Conservation (phyloP, 495 filamentous ascomycete species). For the Neurospora intermedia region DNA sequence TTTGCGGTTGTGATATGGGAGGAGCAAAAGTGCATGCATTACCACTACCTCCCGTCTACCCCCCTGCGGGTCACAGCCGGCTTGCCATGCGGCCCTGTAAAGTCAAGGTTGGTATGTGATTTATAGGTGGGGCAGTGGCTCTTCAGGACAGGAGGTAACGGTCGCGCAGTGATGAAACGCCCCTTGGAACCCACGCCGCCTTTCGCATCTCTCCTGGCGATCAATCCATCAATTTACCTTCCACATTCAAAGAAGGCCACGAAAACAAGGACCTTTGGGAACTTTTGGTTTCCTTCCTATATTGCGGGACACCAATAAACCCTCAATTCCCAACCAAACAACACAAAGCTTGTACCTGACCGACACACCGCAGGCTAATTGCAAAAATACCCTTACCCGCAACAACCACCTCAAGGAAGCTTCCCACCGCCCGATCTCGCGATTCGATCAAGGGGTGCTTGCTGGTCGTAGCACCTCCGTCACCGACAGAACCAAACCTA, state of each 20-base stretch:
- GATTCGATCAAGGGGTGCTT: not conserved
- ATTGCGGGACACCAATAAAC: not conserved
- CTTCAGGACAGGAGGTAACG: not conserved
- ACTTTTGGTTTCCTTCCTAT: not conserved
- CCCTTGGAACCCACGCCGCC: slow-evolving; percentile 1
- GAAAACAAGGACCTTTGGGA: not conserved
- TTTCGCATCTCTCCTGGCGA: not conserved
- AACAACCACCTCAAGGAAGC: not conserved
- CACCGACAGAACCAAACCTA: not conserved
- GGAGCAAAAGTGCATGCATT: not conserved
- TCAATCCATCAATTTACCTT: not conserved
- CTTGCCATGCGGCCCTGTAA: not conserved
- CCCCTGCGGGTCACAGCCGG: not conserved
- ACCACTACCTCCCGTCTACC: not conserved
- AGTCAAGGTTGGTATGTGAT: not conserved
- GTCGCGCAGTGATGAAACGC: not conserved
- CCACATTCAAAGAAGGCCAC: not conserved
- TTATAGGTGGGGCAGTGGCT: not conserved
- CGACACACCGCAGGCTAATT: not conserved
- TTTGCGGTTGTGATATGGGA: not conserved
- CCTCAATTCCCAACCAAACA: not conserved
- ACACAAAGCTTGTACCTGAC: not conserved
- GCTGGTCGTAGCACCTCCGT: not conserved
- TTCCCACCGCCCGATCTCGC: slow-evolving; percentile 1
- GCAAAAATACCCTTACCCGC: not conserved